Evolutionary conservation across 192 early-diverging fungal species (phyloP), one percentile per base, ranked within the genome.

Genomic region (Neocallimastix lanati): DNA sequence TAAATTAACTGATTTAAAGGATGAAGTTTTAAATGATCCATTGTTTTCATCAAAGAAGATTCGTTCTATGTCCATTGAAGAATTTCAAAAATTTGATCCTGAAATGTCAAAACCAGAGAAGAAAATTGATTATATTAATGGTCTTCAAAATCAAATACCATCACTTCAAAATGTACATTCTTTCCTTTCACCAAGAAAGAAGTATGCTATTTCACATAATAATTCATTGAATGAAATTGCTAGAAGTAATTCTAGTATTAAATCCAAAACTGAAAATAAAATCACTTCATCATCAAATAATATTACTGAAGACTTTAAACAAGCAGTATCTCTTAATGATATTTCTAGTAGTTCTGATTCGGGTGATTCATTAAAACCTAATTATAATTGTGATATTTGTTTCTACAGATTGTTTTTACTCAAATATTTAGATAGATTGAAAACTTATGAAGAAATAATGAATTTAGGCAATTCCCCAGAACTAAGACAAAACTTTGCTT

Each of bases 401-500:
- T 78, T 88, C 78, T 87, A 84, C 76, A 84, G 92, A 12, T 82
- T 85, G 79, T 87, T 85, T 38, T 83, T 91, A 12, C 80, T 93
- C 13, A 85, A 91, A 28, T 91, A 91, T 76, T 78, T 91, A 4
- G 90, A 92, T 80, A 83, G 91, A 28, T 79, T 94, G 40, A 85
- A 85, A 9, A 92, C 92, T 0, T 89, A 87, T 83, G 83, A 85
- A 9, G 89, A 88, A 30, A 88, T 94, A 21, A 81, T 81, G 29
- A 78, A 81, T 25, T 36, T 76, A n/a, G 82, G 79, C 14, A 76
- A 80, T 1, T 29, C 29, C n/a, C 15, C 29, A 13, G 78, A 29
- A 28, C 30, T 78, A 21, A 27, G n/a, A 50, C 35, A 27, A 13
- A 40, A 77, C 2, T 90, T 92, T 67, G 81, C 82, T 28, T 84